Evolutionary conservation across 345 rosid species (phyloP).

Genomic region (Murraya paniculata): DNA sequence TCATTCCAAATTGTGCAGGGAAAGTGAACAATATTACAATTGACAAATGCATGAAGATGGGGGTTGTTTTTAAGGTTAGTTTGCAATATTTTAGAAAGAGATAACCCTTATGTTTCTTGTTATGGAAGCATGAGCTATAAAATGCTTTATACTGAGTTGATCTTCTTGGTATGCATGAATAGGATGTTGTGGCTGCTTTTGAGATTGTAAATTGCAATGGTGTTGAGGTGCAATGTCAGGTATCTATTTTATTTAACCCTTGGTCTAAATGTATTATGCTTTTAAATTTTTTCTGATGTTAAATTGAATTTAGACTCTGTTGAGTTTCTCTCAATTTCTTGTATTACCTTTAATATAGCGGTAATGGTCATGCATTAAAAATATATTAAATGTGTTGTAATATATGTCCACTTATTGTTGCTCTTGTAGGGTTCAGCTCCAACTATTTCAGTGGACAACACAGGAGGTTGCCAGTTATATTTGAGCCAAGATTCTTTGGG

Average conservation of each 20-base stretch:
- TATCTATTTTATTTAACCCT: conserved; percentile 27
- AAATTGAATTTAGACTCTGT: not conserved
- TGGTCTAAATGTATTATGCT: not conserved
- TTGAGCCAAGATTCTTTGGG: conserved; percentile 71
- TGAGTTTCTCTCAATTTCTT: not conserved
- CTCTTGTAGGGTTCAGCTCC: conserved; percentile 85
- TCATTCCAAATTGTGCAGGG: conserved; percentile 49
- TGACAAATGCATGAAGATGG: conserved; percentile 94
- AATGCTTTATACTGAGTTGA: conserved; percentile 10
- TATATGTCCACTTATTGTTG: conserved; percentile 15
- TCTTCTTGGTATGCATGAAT: conserved; percentile 19
- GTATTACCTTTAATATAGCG: not conserved
- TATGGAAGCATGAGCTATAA: not conserved
- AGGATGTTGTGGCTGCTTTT: conserved; percentile 99
- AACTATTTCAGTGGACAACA: conserved; percentile 90
- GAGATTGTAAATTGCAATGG: conserved; percentile 93
- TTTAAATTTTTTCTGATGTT: not conserved
- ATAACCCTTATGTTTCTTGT: not conserved
- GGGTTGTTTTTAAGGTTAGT: conserved; percentile 83
- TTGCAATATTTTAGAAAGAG: not conserved
- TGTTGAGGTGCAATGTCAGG: conserved; percentile 99
- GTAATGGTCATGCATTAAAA: not conserved
- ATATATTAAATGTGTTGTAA: conserved; percentile 1
- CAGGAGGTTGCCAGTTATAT: conserved; percentile 82
- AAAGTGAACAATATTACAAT: conserved; percentile 95